Base-by-base conservation (phyloP, 2,329 filamentous ascomycete species). In the Trichoderma endophyticum region DNA sequence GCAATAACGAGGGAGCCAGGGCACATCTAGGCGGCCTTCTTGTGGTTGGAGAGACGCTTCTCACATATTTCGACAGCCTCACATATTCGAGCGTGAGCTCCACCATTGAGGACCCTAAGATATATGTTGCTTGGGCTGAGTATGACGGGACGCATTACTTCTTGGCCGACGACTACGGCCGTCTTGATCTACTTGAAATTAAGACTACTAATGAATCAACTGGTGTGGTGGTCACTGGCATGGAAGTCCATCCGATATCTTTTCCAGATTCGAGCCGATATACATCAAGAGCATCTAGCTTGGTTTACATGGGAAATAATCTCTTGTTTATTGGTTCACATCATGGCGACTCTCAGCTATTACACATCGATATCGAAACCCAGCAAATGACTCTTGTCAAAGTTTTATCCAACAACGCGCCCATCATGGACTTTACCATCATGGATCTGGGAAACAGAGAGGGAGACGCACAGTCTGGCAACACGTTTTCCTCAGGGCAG, bases 381-480 rank as follows among this genome's bases (percentile, higher is more conserved):
- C 76, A 79, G 28, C 78, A 86, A 0, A 84, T 95, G 72, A 85
- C 91, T 62, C 81, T 95, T 5, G 80, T 96, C 11, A 94, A 97
- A 78, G 92, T 89, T 0, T 74, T 83, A 18, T 79, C 80, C 5
- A 99, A 97, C 78, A 93, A 98, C 76, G 94, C 93, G 0, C 96
- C 96, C 0, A 93, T 99, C 56, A 83, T 98, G 51, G 96, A 99
- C 79, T 98, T 99, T 76, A 91, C 93, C 1, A 90, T 99, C 18
- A 97, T 98, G 94, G 96, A 98, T 78, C 92, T 98, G 86, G 95
- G 95, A 0, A 95, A 94, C 76, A 87, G 93, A 71, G 91, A 93
- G 73, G 91, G 91, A 26, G 92, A 96, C 74, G 89, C 87, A 9
- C 91, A 93, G 72, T 81, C 85, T 21, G 92, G 91, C 3, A 97